phyloP scores from a whole-genome alignment of 495 filamentous ascomycete species.

The Podospora pseudopauciseta region DNA sequence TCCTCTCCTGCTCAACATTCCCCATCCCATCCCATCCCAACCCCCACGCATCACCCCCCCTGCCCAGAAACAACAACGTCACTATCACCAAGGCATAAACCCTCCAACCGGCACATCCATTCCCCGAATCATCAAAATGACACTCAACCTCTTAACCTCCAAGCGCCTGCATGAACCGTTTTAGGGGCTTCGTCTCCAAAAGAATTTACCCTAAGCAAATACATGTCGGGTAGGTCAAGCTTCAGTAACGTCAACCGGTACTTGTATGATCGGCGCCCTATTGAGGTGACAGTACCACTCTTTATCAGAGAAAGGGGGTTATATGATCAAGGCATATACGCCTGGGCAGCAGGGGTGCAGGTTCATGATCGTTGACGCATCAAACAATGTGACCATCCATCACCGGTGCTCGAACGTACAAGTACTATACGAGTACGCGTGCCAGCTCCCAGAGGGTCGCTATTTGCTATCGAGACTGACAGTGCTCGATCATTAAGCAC shows the following conservation, averaged over 20 bases:
- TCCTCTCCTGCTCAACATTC: neutral
- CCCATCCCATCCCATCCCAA: neutral
- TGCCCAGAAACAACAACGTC: neutral
- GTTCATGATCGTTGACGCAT: neutral
- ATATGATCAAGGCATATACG: neutral
- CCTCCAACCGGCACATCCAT: neutral
- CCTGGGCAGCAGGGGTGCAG: neutral
- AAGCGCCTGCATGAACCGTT: conserved; percentile 18
- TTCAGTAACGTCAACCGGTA: neutral
- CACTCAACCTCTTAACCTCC: neutral
- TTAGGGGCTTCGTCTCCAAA: conserved; percentile 6
- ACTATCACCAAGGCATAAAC: neutral
- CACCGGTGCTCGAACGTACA: neutral
- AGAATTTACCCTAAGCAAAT: neutral
- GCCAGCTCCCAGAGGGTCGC: too few relatives aligned
- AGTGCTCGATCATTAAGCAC: neutral
- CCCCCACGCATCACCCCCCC: neutral
- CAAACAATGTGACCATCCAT: neutral
- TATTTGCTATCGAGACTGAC: neutral
- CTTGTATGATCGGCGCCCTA: conserved; percentile 13
- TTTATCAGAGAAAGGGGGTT: neutral
- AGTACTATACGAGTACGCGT: neutral
- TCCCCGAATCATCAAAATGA: conserved; percentile 7
- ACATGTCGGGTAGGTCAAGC: neutral
- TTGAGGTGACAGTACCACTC: neutral